A percentile compares a stretch with the other conserved stretches of the same genome.
These are phyloP conservation scores for Pneumocystis murina DNA, from an alignment of 1,139 yeast species.

Conservation along the genomic window DNA sequence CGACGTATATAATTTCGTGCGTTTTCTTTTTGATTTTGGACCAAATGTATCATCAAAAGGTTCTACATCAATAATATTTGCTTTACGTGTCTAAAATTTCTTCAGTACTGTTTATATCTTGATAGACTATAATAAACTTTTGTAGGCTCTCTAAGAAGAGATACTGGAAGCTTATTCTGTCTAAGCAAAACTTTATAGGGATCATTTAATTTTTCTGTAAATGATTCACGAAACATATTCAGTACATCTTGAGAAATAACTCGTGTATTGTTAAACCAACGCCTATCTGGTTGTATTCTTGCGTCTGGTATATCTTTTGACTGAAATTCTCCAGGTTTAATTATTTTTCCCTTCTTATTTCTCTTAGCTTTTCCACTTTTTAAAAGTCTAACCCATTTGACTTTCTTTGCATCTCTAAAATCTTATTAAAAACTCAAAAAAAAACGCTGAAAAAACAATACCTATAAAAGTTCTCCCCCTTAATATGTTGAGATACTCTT, in stretches of 20 bases:
- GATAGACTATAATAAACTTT: conserved; percentile 25
- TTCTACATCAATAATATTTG: conserved; percentile 78
- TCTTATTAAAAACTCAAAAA: not conserved
- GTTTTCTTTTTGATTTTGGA: conserved; percentile 81
- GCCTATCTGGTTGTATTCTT: conserved; percentile 85
- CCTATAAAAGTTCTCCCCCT: not conserved
- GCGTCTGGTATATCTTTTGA: conserved; percentile 81
- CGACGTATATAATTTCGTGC: conserved; percentile 63
- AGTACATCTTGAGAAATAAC: conserved; percentile 95
- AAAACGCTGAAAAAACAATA: not conserved
- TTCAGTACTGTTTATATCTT: conserved; percentile 21
- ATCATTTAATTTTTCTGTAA: conserved; percentile 75
- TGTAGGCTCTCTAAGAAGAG: conserved; percentile 59
- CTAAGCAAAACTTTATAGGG: conserved; percentile 76
- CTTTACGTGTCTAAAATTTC: conserved; percentile 35
- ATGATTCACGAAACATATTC: conserved; percentile 82
- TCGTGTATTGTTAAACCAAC: conserved; percentile 96
- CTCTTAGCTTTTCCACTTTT: conserved; percentile 78
- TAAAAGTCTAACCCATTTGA: conserved; percentile 81
- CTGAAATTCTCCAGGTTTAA: conserved; percentile 78
- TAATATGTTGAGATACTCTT: not conserved
- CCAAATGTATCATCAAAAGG: conserved; percentile 74
- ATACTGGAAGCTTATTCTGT: conserved; percentile 91
- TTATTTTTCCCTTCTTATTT: conserved; percentile 74
- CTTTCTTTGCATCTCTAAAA: conserved; percentile 65